Evolutionary conservation across 805 yeast genomes (phyloP).

Genomic region (Teunomyces stri): DNA sequence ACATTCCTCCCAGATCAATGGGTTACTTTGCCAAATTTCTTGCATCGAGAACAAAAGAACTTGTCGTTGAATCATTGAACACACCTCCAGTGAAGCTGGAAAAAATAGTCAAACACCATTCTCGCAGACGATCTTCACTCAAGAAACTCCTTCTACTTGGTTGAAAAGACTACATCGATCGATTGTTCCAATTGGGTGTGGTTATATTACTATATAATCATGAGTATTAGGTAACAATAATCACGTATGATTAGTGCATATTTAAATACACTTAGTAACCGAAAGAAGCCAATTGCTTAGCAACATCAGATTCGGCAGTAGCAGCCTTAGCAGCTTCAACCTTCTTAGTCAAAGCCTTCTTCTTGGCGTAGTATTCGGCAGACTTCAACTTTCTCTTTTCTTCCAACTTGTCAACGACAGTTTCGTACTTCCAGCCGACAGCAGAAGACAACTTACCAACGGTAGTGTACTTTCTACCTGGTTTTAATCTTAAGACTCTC

Average conservation of each 20-base stretch:
- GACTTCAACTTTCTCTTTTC: conserved; percentile 99
- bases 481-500: conserved; percentile 98
- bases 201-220: conserved; percentile 4
- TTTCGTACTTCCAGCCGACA: conserved; percentile 99
- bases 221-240: conserved; percentile 4
- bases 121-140: not conserved
- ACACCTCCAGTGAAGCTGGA: not conserved
- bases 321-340: conserved; percentile 80
- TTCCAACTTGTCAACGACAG: conserved; percentile 94
- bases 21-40: not conserved
- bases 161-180: not conserved
- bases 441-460: conserved; percentile 94
- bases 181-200: conserved; percentile 1
- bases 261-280: conserved; percentile 73
- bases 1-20: not conserved
- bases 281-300: conserved; percentile 90
- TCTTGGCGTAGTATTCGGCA: conserved; percentile 98
- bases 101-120: not conserved
- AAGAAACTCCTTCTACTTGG: not conserved
- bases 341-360: conserved; percentile 95
- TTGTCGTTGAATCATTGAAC: not conserved
- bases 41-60: not conserved
- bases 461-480: conserved; percentile 99
- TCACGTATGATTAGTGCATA: conserved; percentile 2
- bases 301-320: conserved; percentile 85